Conservation (phyloP, 495 filamentous ascomycete genomes). For the Talaromyces ruber region DNA sequence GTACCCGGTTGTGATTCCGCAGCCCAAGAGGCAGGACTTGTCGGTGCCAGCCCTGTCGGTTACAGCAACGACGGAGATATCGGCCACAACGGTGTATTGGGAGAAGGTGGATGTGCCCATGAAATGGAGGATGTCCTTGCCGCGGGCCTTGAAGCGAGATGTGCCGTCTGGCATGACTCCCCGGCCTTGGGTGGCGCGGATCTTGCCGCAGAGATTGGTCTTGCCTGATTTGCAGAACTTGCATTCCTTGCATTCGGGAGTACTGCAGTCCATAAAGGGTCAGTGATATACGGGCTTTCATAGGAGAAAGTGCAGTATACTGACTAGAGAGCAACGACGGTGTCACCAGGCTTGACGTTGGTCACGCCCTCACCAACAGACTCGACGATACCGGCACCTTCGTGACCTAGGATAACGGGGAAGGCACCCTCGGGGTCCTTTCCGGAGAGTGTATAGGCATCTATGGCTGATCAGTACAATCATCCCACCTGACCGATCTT, state of each 20-base stretch:
- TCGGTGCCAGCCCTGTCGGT: constrained; percentile 90
- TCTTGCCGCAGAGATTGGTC: constrained; percentile 99
- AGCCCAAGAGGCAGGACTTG: constrained; percentile 89
- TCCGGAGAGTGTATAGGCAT: constrained; percentile 96
- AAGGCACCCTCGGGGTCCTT: constrained; percentile 98
- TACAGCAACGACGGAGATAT: constrained; percentile 95
- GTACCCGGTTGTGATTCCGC: constrained; percentile 97
- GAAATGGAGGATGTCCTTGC: constrained; percentile 92
- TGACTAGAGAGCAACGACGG: constrained; percentile 95
- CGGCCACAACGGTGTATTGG: constrained; percentile 96
- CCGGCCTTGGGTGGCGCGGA: constrained; percentile 89
- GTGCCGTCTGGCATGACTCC: constrained; percentile 98
- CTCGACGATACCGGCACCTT: constrained; percentile 95
- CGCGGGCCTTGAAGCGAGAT: constrained; percentile 87
- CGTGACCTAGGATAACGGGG: constrained; percentile 91
- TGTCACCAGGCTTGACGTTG: constrained; percentile 69
- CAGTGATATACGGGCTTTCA: neutral
- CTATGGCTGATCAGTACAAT: constrained; percentile 30
- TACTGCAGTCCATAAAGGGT: constrained; percentile 41
- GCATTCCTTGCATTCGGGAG: constrained; percentile 93
- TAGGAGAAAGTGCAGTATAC: constrained; percentile 6
- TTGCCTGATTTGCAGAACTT: constrained; percentile 99
- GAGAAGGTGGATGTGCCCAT: constrained; percentile 99
- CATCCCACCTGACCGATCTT: neutral
- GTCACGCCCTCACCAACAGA: constrained; percentile 94